Conservation (phyloP, 805 yeast species). For the Maudiozyma serrabonitensis region DNA sequence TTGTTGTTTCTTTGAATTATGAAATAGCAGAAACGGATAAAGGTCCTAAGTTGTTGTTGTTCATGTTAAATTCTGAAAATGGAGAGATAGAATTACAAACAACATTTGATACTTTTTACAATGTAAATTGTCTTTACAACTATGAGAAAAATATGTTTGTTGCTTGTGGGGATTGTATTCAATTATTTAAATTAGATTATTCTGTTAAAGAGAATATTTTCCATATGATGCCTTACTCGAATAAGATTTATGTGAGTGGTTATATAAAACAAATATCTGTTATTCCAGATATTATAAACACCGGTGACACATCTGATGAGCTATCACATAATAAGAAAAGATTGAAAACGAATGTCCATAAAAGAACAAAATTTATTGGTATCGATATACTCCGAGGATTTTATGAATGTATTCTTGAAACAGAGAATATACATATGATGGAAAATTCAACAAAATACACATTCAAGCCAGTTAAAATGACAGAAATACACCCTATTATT, state of each 20-base stretch:
- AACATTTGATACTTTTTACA: slow-evolving; percentile 13
- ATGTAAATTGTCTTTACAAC: slow-evolving; percentile 18
- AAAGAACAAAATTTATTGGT: neutral
- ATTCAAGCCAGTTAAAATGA: neutral
- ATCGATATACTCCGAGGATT: slow-evolving; percentile 2
- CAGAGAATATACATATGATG: neutral
- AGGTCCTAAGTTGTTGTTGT: slow-evolving; percentile 25
- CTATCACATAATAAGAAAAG: neutral
- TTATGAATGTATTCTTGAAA: neutral
- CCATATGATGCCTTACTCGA: slow-evolving; percentile 19
- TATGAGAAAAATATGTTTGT: slow-evolving; percentile 24
- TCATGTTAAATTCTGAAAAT: slow-evolving; percentile 28
- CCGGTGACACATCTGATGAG: too few relatives aligned
- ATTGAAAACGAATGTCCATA: neutral
- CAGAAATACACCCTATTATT: slow-evolving; percentile 1
- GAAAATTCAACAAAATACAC: neutral
- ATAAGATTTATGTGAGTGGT: slow-evolving; percentile 10
- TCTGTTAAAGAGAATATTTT: slow-evolving; percentile 30
- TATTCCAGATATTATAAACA: neutral
- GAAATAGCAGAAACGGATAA: slow-evolving; percentile 26
- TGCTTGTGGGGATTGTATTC: slow-evolving; percentile 26
- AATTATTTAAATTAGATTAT: slow-evolving; percentile 27
- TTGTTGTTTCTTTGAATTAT: slow-evolving; percentile 28
- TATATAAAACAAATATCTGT: slow-evolving; percentile 4
- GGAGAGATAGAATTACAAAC: slow-evolving; percentile 25